Evolutionary conservation across 768 basidiomycete genomes (phyloP).

Genomic region (Porpolomopsis calyptriformis): DNA sequence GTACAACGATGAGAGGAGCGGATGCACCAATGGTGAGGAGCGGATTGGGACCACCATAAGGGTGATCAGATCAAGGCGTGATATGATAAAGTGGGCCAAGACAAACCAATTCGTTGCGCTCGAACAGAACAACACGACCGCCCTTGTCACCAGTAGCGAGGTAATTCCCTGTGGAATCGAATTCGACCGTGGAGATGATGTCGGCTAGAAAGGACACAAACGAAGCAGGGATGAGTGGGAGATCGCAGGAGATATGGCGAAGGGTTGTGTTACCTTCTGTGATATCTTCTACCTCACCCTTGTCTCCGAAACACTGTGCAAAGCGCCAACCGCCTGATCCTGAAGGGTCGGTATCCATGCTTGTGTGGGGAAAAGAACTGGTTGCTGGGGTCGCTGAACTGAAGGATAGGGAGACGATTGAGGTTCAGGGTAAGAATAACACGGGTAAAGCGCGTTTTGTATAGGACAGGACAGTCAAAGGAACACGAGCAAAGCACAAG

Average conservation of each 20-base stretch:
- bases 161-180: slow-evolving; percentile 98
- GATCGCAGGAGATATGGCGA: no score
- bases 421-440: background rate
- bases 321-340: slow-evolving; percentile 93
- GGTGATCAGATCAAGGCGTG: slow-evolving; percentile 20
- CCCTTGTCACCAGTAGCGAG: slow-evolving; percentile 99
- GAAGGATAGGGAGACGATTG: slow-evolving; percentile 9
- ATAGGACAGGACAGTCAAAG: slow-evolving; percentile 16
- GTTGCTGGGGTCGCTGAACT: slow-evolving; percentile 13
- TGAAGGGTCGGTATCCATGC: slow-evolving; percentile 73
- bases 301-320: slow-evolving; percentile 99
- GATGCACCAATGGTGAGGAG: slow-evolving; percentile 12
- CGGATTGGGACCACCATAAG: background rate
- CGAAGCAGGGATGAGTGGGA: no score
- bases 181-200: slow-evolving; percentile 99
- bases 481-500: slow-evolving; percentile 11
- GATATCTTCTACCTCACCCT: slow-evolving; percentile 98
- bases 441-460: slow-evolving; percentile 11
- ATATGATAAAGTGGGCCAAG: slow-evolving; percentile 14
- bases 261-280: slow-evolving; percentile 66
- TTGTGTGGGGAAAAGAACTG: slow-evolving; percentile 13
- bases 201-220: slow-evolving; percentile 54
- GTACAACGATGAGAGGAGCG: slow-evolving; percentile 6
- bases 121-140: slow-evolving; percentile 95
- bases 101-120: slow-evolving; percentile 91